phyloP scores from a whole-genome alignment of 73 alveolate species.

The Paramecium sonneborni region DNA sequence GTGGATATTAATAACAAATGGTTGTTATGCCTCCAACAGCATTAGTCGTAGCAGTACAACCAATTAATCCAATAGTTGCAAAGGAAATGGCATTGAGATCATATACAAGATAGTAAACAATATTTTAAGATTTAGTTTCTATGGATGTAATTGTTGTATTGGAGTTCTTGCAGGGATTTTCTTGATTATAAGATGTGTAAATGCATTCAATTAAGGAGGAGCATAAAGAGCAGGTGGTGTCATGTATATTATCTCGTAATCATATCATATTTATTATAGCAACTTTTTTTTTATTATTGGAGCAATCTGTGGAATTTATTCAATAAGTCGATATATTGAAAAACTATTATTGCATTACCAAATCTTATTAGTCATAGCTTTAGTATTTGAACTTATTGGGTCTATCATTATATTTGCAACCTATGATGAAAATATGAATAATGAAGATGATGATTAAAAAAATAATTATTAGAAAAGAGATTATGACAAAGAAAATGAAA shows the following conservation, averaged over 20 bases:
- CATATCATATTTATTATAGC: not conserved
- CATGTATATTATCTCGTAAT: constrained; percentile 7
- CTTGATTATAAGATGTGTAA: not conserved
- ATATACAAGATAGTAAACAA: not conserved
- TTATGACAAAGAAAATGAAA: not conserved
- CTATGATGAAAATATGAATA: not conserved
- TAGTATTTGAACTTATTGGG: not conserved
- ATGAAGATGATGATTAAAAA: not conserved
- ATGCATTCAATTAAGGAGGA: not conserved
- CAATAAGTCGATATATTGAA: not conserved
- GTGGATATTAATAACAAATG: not conserved
- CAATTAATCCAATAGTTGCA: not conserved
- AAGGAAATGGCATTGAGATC: not conserved
- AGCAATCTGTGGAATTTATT: not conserved
- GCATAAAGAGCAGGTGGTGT: not conserved
- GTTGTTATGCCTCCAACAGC: not conserved
- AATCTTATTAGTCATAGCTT: not conserved
- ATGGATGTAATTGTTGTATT: not conserved
- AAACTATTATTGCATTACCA: not conserved
- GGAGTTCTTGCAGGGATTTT: not conserved
- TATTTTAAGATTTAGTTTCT: not conserved
- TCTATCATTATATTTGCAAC: not conserved
- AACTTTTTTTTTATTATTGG: not conserved
- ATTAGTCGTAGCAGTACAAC: not conserved
- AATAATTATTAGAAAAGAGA: not conserved